phyloP scores from a whole-genome alignment of 306 rosid species.

The Dalbergia oliveri region DNA sequence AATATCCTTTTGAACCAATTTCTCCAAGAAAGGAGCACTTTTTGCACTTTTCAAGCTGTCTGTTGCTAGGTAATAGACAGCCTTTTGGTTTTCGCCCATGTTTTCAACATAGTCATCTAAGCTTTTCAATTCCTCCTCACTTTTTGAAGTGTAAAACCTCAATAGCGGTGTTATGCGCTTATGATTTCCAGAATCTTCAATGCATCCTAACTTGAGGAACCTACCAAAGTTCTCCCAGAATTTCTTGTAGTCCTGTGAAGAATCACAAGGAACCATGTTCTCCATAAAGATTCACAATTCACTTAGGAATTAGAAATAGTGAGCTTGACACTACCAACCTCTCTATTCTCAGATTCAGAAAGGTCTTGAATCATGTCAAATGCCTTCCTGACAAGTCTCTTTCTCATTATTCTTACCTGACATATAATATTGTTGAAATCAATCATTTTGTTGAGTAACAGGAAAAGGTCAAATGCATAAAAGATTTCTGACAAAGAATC shows the following conservation, averaged over 20 bases:
- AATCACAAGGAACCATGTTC: constrained; percentile 35
- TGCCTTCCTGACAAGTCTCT: constrained; percentile 95
- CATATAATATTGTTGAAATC: constrained; percentile 38
- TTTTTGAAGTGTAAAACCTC: constrained; percentile 92
- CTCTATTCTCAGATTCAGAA: constrained; percentile 87
- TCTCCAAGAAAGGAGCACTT: constrained; percentile 96
- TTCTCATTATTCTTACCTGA: constrained; percentile 96
- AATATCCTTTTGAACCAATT: constrained; percentile 86
- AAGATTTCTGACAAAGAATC: neutral
- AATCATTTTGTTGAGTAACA: neutral
- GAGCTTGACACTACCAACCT: constrained; percentile 60
- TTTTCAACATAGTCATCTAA: constrained; percentile 92
- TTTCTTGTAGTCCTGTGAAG: constrained; percentile 88
- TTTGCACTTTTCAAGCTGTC: constrained; percentile 98
- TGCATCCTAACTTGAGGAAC: constrained; percentile 87
- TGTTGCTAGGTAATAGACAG: constrained; percentile 93
- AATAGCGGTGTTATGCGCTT: constrained; percentile 91
- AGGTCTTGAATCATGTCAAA: constrained; percentile 93
- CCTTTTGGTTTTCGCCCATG: constrained; percentile 95
- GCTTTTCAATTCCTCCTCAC: constrained; percentile 88
- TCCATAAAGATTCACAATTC: constrained; percentile 37
- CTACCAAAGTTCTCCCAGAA: constrained; percentile 99
- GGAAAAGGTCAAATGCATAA: neutral
- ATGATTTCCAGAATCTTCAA: constrained; percentile 96
- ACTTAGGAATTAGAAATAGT: constrained; percentile 10